phyloP scores from a whole-genome alignment of 192 early-diverging fungal genomes.

The Gamsiella multidivaricata region DNA sequence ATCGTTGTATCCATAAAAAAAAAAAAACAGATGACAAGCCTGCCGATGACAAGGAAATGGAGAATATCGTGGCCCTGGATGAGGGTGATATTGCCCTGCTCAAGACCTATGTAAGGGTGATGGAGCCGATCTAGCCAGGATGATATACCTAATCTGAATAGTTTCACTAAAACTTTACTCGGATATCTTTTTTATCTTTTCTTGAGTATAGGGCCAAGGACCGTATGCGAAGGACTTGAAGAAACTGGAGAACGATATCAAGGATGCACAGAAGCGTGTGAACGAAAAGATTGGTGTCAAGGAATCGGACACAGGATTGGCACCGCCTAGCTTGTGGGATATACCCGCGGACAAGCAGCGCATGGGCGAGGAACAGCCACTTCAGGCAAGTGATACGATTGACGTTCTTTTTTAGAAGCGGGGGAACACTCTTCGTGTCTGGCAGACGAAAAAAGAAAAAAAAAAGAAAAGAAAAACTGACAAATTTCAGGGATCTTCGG shows the following conservation, averaged over 20 bases:
- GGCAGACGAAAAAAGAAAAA: too few relatives aligned
- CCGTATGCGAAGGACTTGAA: conserved; percentile 98
- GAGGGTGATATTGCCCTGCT: conserved; percentile 92
- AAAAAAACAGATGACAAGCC: conserved; percentile 76
- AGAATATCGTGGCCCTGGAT: conserved; percentile 92
- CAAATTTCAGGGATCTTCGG: background rate
- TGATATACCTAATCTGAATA: too few relatives aligned
- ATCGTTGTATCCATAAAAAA: background rate
- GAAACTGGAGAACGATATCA: conserved; percentile 93
- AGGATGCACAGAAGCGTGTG: conserved; percentile 97
- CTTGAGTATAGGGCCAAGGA: conserved; percentile 83
- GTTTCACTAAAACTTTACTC: too few relatives aligned
- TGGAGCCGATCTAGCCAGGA: too few relatives aligned
- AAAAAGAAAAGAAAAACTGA: background rate
- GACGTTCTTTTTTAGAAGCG: too few relatives aligned
- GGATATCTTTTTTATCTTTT: background rate
- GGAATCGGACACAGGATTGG: conserved; percentile 97
- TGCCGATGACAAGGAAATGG: conserved; percentile 78
- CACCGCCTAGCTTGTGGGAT: conserved; percentile 98
- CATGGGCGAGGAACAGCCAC: conserved; percentile 94
- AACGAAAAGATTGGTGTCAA: conserved; percentile 99
- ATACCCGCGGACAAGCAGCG: conserved; percentile 98
- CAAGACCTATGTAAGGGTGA: conserved; percentile 88
- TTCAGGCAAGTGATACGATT: conserved; percentile 72
- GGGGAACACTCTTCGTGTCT: too few relatives aligned